These are phyloP conservation scores for Nematocida homosporus DNA, from an alignment of 371 early-diverging fungal species.

Conservation along the genomic window DNA sequence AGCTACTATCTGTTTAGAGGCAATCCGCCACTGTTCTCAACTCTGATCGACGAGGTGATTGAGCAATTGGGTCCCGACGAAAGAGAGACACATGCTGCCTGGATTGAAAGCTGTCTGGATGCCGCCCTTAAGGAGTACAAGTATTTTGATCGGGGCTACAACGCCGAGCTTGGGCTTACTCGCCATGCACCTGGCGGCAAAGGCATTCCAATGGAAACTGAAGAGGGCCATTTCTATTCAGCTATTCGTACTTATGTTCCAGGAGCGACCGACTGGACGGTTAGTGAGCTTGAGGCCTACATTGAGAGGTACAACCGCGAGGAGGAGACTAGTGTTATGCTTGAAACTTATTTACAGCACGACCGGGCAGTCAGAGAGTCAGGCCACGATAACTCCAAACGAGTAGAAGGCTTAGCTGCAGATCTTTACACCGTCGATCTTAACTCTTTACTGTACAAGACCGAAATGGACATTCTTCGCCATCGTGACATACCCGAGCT, in stretches of 20 bases:
- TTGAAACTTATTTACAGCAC: constrained; percentile 58
- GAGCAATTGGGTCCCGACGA: constrained; percentile 37
- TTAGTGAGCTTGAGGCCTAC: constrained; percentile 70
- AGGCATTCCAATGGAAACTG: constrained; percentile 50
- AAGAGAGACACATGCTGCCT: constrained; percentile 12
- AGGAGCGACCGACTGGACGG: constrained; percentile 77
- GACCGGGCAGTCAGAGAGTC: constrained; percentile 74
- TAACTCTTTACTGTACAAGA: constrained; percentile 75
- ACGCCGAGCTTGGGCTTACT: constrained; percentile 20
- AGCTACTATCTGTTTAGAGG: constrained; percentile 79
- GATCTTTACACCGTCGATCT: constrained; percentile 71
- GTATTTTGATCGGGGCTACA: constrained; percentile 56
- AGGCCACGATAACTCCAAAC: constrained; percentile 79
- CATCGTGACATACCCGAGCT: constrained; percentile 12
- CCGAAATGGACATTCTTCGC: constrained; percentile 70
- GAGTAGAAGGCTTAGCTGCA: constrained; percentile 70
- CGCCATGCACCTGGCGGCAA: constrained; percentile 50
- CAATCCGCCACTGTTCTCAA: constrained; percentile 73
- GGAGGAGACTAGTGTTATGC: constrained; percentile 1
- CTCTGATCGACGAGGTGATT: constrained; percentile 38
- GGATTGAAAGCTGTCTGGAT: constrained; percentile 43
- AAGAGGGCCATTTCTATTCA: constrained; percentile 43
- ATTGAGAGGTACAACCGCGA: constrained; percentile 55
- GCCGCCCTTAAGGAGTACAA: constrained; percentile 47
- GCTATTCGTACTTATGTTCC: constrained; percentile 22